A percentile compares a stretch with the other conserved stretches of the same genome.
Conservation (phyloP, 192 early-diverging fungal species). For the Nowakowskiella sp. region DNA sequence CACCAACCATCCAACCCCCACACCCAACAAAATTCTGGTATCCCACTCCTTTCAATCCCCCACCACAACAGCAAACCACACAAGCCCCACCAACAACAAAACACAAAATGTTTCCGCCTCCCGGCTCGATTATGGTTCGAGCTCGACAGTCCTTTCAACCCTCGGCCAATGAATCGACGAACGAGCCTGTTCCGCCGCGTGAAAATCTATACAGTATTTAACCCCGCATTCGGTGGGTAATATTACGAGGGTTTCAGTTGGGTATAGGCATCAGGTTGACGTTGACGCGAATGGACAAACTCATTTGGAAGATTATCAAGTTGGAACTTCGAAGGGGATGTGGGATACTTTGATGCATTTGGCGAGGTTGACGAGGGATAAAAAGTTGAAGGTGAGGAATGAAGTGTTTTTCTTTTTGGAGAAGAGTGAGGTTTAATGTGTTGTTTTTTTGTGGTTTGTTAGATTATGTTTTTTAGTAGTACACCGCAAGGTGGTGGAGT, state of each 20-base stretch:
- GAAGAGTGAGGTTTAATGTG: too few relatives aligned
- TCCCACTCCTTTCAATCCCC: too few relatives aligned
- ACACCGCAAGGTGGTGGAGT: constrained; percentile 81
- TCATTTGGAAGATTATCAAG: constrained; percentile 56
- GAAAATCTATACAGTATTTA: constrained; percentile 67
- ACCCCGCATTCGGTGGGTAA: constrained; percentile 63
- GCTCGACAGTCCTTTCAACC: constrained; percentile 61
- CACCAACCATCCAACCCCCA: neutral
- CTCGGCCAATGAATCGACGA: constrained; percentile 54
- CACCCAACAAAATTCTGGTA: constrained; percentile 28
- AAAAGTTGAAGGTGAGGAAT: constrained; percentile 21
- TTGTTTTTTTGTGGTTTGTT: too few relatives aligned
- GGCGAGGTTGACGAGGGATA: too few relatives aligned
- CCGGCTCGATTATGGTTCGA: constrained; percentile 55
- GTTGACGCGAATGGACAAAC: constrained; percentile 54
- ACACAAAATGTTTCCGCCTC: constrained; percentile 31
- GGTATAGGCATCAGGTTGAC: constrained; percentile 65
- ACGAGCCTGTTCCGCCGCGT: constrained; percentile 56
- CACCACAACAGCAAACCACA: too few relatives aligned
- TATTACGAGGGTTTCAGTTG: constrained; percentile 63
- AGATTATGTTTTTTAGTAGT: constrained; percentile 80
- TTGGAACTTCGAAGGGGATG: constrained; percentile 52
- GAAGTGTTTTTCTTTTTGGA: neutral
- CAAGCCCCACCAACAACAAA: constrained; percentile 21
- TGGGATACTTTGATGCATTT: constrained; percentile 60